Evolutionary conservation across 164 flowering plant genomes (phyloP).

Genomic region (Macadamia tetraphylla): DNA sequence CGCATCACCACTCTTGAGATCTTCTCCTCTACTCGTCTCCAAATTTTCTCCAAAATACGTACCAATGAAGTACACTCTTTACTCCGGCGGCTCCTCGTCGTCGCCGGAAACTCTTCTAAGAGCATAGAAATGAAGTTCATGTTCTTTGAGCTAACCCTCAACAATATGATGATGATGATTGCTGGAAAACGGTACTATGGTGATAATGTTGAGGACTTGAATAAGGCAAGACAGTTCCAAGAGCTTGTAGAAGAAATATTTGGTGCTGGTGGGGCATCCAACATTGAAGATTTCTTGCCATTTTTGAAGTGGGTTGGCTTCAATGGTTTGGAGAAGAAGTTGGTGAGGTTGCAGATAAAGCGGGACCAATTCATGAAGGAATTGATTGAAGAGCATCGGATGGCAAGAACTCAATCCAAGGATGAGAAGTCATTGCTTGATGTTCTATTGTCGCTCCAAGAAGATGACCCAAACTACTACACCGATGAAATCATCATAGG

Average conservation of each 20-base stretch:
- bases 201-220: constrained; percentile 18
- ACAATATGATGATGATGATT: constrained; percentile 47
- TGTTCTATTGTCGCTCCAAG: constrained; percentile 22
- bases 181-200: constrained; percentile 49
- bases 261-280: no score
- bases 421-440: constrained; percentile 17
- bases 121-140: constrained; percentile 26
- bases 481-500: constrained; percentile 10
- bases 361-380: constrained; percentile 37
- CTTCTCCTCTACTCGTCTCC: constrained; percentile 17
- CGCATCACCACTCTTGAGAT: constrained; percentile 18
- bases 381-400: not conserved
- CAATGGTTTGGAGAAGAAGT: constrained; percentile 19
- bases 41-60: constrained; percentile 21
- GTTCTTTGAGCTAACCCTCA: constrained; percentile 35
- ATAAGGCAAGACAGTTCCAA: constrained; percentile 22
- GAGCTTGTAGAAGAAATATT: no score
- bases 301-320: not conserved
- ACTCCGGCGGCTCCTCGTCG: constrained; percentile 10
- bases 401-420: not conserved
- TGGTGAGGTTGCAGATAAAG: constrained; percentile 16
- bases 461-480: constrained; percentile 33
- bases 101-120: not conserved
- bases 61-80: constrained; percentile 31
- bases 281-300: no score